Base-by-base conservation (phyloP, 177 flowering plant species). In the Vitis hybrid region DNA sequence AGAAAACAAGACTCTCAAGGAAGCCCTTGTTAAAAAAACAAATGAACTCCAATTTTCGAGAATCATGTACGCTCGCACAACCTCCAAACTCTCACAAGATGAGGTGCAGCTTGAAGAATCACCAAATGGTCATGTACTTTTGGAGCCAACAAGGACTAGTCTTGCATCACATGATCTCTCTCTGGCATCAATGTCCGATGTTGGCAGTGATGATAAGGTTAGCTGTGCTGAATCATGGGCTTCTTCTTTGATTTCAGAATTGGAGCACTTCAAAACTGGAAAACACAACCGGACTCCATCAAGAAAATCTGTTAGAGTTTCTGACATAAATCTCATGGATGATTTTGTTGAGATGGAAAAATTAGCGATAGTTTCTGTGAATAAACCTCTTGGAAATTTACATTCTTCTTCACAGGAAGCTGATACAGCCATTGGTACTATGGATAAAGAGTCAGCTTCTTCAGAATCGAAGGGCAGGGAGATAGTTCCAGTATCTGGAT, bases 341-440 rank as follows among this genome's bases (percentile, higher is more conserved):
- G 97, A 92, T 73, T 90, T 91, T 80, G 85, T 80, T 61, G 97
- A 94, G 78, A 93, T 91, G 97, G 99, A 94, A 78, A 90, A 83
- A 75, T 68, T 94, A 57, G 97, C 99, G 20, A 76, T 91, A 50
- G 88, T 84, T 63, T 83, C 89, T 68, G 81, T 78, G 35, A 85
- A 86, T 72, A 73, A 76, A 14, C 77, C 81, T 55, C 55, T 70
- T 59, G 75, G 61, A 63, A 66, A 62, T 63, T 73, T 81, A 63
- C 67, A 63, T 50, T 15, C 54, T 57, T 73, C 83, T 67, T 73
- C 77, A 52, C 74, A 71, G 66, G 81, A 69, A 70, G 70, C 63
- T 59, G 75, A 55, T 67, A 73, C 68, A 66, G 35, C 49, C 54
- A 5, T 21, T 32, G 64, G 62, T 46, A 64, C 71, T 51, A 18